A percentile compares a stretch with the other conserved stretches of the same genome.
Conservation (phyloP, 2,329 filamentous ascomycete species). For the Stromatinia cepivora region DNA sequence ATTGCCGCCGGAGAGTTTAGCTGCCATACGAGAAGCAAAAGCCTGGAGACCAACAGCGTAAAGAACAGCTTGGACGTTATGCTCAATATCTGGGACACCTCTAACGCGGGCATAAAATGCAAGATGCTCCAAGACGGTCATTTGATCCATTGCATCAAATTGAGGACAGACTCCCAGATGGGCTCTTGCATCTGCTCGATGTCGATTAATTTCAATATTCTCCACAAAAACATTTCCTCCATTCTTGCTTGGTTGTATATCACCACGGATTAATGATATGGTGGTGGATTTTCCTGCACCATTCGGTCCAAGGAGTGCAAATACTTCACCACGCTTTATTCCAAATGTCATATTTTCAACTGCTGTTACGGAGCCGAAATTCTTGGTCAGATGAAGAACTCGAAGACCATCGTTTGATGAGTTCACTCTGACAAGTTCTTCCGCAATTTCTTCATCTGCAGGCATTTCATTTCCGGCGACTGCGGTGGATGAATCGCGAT, state of each 20-base stretch:
- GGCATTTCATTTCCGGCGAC: slow-evolving; percentile 21
- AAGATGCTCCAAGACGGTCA: slow-evolving; percentile 87
- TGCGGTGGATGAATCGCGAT: slow-evolving; percentile 31
- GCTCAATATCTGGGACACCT: slow-evolving; percentile 70
- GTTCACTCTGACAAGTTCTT: slow-evolving; percentile 64
- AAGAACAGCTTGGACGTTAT: slow-evolving; percentile 79
- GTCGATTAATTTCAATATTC: slow-evolving; percentile 69
- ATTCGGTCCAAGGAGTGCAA: slow-evolving; percentile 86
- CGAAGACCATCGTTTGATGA: slow-evolving; percentile 56
- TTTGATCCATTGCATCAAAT: slow-evolving; percentile 82
- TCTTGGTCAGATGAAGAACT: slow-evolving; percentile 78
- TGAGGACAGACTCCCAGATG: slow-evolving; percentile 91
- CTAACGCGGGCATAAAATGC: slow-evolving; percentile 83
- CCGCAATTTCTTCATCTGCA: slow-evolving; percentile 55
- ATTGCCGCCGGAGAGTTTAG: slow-evolving; percentile 83
- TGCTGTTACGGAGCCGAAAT: slow-evolving; percentile 72
- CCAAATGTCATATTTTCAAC: slow-evolving; percentile 89
- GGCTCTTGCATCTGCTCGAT: slow-evolving; percentile 69
- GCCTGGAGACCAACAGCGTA: slow-evolving; percentile 73
- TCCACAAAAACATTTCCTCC: slow-evolving; percentile 83
- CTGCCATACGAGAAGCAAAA: slow-evolving; percentile 73
- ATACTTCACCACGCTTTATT: slow-evolving; percentile 77
- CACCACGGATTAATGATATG: slow-evolving; percentile 86
- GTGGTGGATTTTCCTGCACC: slow-evolving; percentile 90
- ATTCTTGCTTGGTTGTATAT: slow-evolving; percentile 67